Evolutionary conservation across 2,329 filamentous ascomycete species (phyloP).

Genomic region (Pseudonectria buxi): DNA sequence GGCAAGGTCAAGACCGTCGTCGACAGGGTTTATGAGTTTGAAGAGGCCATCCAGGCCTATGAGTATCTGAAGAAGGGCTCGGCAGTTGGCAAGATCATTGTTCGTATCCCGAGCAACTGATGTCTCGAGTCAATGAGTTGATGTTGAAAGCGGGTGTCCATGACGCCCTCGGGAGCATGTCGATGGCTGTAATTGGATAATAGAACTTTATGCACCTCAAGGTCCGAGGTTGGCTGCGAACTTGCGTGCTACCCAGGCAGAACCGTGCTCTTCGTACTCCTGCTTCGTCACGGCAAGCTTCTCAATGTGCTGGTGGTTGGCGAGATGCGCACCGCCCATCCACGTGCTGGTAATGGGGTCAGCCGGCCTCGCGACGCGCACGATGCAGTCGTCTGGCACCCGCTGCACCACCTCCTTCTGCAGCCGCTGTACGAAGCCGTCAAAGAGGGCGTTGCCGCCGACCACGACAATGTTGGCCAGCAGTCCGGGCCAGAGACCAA

Average conservation of each 20-base stretch:
- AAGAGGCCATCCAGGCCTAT: constrained; percentile 50
- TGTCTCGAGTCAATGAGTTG: neutral
- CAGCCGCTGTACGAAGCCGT: constrained; percentile 75
- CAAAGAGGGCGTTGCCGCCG: constrained; percentile 74
- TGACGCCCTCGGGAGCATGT: too few relatives aligned
- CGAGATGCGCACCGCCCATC: constrained; percentile 75
- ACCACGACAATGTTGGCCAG: constrained; percentile 84
- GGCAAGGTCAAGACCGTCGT: constrained; percentile 51
- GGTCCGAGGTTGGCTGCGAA: constrained; percentile 41
- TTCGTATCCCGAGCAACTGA: constrained; percentile 16
- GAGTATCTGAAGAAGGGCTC: constrained; percentile 51
- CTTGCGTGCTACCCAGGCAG: constrained; percentile 64
- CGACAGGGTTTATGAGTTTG: constrained; percentile 49
- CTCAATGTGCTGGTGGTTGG: constrained; percentile 60
- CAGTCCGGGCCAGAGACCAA: constrained; percentile 77
- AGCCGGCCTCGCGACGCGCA: constrained; percentile 62
- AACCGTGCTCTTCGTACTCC: constrained; percentile 86
- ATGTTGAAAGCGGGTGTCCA: too few relatives aligned
- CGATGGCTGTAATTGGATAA: too few relatives aligned
- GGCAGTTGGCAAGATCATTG: constrained; percentile 55
- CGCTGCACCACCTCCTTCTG: constrained; percentile 66
- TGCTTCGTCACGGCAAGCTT: constrained; percentile 71
- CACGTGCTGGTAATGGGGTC: constrained; percentile 78
- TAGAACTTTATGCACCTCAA: constrained; percentile 6
- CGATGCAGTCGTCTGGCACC: constrained; percentile 68